phyloP scores from a whole-genome alignment of 768 basidiomycete species.

The Chalciporus chontae region DNA sequence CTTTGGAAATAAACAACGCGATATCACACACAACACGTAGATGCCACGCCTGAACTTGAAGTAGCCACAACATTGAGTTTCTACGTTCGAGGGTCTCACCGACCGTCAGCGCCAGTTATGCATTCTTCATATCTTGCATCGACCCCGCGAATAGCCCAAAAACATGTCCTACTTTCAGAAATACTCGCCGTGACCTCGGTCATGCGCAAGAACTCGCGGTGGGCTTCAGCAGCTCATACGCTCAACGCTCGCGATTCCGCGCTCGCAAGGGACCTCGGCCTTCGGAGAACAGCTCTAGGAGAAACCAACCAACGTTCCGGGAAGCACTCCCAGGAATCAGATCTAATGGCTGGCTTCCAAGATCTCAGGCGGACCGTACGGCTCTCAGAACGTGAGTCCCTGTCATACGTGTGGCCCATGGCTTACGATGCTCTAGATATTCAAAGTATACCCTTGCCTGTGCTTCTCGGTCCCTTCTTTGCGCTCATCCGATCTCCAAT shows the following conservation, averaged over 20 bases:
- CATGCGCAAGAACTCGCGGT: conserved; percentile 98
- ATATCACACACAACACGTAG: conserved; percentile 4
- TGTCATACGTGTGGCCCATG: conserved; percentile 5
- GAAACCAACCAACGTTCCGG: conserved; percentile 40
- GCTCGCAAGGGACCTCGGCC: conserved; percentile 70
- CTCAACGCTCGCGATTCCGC: conserved; percentile 61
- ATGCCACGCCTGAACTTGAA: background rate
- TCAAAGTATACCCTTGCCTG: conserved; percentile 50
- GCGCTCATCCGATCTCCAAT: conserved; percentile 89
- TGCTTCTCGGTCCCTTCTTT: conserved; percentile 83
- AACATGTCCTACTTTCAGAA: conserved; percentile 85
- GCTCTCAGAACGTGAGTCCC: conserved; percentile 57
- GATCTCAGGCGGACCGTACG: conserved; percentile 74
- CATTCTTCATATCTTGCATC: conserved; percentile 9
- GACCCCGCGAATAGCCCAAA: conserved; percentile 43
- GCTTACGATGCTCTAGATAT: conserved; percentile 50
- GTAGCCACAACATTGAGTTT: background rate
- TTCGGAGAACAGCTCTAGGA: conserved; percentile 56
- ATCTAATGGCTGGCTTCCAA: conserved; percentile 88
- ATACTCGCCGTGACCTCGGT: conserved; percentile 86
- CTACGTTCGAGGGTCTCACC: background rate
- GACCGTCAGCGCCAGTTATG: conserved; percentile 13
- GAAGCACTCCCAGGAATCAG: conserved; percentile 65
- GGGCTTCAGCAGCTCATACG: conserved; percentile 75
- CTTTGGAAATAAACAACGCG: conserved; percentile 26